Percentiles rank a stretch among this genome's conserved stretches.
phyloP scores from a whole-genome alignment of 805 yeast genomes.

The Candida maris region DNA sequence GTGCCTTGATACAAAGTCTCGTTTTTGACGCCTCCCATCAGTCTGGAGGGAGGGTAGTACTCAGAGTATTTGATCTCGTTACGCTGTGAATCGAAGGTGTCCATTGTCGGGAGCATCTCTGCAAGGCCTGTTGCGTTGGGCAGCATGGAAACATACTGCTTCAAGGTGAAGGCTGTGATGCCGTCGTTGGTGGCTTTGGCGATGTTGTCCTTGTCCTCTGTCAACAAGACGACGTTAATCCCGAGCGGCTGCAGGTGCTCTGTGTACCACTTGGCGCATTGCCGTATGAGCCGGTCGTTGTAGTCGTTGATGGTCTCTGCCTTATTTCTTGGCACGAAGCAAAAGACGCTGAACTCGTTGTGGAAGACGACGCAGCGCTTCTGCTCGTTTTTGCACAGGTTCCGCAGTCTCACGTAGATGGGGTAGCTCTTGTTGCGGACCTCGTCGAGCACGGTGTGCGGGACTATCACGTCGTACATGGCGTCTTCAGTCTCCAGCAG shows the following conservation, averaged over 20 bases:
- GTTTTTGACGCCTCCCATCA: conserved; percentile 85
- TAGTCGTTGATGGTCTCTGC: conserved; percentile 82
- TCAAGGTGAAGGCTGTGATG: conserved; percentile 51
- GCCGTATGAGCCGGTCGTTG: conserved; percentile 87
- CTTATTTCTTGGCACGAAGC: conserved; percentile 58
- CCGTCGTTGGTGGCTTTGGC: conserved; percentile 53
- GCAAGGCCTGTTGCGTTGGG: conserved; percentile 71
- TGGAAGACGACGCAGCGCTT: conserved; percentile 90
- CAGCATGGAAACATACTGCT: conserved; percentile 66
- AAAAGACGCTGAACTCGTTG: conserved; percentile 78
- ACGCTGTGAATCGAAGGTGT: conserved; percentile 34
- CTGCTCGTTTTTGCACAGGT: conserved; percentile 66
- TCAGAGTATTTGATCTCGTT: conserved; percentile 66
- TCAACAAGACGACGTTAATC: conserved; percentile 54
- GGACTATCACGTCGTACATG: conserved; percentile 87
- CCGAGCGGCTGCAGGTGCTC: conserved; percentile 50
- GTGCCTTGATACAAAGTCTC: conserved; percentile 87
- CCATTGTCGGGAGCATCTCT: conserved; percentile 68
- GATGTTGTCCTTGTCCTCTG: conserved; percentile 75
- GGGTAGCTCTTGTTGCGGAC: conserved; percentile 86
- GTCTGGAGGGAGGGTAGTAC: conserved; percentile 73
- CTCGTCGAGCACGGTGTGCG: conserved; percentile 93
- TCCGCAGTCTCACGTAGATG: conserved; percentile 77
- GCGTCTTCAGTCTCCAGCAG: conserved; percentile 72
- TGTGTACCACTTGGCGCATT: conserved; percentile 66